Evolutionary conservation across 2,329 filamentous ascomycete genomes (phyloP).

Genomic region (Phyllosticta citribraziliensis): DNA sequence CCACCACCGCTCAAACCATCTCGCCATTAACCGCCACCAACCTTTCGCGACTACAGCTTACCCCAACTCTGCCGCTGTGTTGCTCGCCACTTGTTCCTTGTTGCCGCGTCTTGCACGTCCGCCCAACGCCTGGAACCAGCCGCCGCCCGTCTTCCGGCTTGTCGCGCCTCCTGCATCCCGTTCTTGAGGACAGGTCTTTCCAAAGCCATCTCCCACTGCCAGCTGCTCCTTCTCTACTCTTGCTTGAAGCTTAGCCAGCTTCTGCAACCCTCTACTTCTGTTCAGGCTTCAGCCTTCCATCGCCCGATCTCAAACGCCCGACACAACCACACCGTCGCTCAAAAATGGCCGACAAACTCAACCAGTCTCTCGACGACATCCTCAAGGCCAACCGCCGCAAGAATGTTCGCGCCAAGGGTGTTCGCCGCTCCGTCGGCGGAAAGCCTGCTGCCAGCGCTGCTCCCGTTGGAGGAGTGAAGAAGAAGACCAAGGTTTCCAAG

Average conservation of each 20-base stretch:
- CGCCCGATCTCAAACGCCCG: conserved; percentile 44
- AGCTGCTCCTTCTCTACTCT: neutral
- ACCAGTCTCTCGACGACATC: conserved; percentile 96
- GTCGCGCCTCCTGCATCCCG: neutral
- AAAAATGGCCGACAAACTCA: conserved; percentile 78
- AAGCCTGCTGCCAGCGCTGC: conserved; percentile 50
- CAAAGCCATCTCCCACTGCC: neutral
- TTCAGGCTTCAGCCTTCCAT: conserved; percentile 1
- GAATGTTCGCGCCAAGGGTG: conserved; percentile 39
- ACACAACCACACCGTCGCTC: conserved; percentile 66
- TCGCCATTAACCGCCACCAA: neutral
- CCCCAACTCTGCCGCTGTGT: neutral
- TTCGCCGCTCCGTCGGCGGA: conserved; percentile 37
- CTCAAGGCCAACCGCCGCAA: conserved; percentile 62
- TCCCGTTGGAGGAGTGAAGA: conserved; percentile 78
- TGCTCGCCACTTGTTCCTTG: neutral
- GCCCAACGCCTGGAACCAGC: neutral
- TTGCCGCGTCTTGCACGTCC: neutral
- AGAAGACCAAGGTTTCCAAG: conserved; percentile 55
- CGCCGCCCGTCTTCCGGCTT: neutral
- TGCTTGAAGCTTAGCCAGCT: neutral
- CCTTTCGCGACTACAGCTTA: neutral
- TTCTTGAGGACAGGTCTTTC: neutral
- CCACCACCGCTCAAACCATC: neutral
- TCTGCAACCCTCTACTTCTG: neutral